Evolutionary conservation across 331 rosid genomes (phyloP).

Genomic region (Dryas integrifolia): DNA sequence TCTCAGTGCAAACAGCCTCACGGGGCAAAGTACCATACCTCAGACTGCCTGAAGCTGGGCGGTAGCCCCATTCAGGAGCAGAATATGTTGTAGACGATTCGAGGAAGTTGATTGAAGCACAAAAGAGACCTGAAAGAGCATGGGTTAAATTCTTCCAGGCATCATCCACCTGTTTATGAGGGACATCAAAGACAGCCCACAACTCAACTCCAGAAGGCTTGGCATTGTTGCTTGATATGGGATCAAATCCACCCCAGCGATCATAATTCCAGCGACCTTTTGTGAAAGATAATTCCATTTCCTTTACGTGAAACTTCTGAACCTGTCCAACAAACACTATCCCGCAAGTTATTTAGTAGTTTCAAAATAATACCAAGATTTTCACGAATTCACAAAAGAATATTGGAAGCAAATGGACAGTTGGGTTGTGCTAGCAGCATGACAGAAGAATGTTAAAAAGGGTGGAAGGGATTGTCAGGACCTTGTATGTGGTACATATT

Average conservation of each 20-base stretch:
- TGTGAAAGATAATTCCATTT: slow-evolving; percentile 89
- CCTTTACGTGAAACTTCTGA: slow-evolving; percentile 63
- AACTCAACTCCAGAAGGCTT: slow-evolving; percentile 95
- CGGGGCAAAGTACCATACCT: slow-evolving; percentile 88
- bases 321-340: slow-evolving; percentile 63
- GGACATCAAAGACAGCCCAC: slow-evolving; percentile 87
- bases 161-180: slow-evolving; percentile 63
- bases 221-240: slow-evolving; percentile 76
- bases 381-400: background rate
- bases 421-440: no score
- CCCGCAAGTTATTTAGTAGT: slow-evolving; percentile 39
- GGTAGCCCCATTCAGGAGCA: slow-evolving; percentile 71
- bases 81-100: slow-evolving; percentile 79
- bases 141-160: slow-evolving; percentile 91
- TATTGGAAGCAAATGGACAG: background rate
- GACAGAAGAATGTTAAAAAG: no score
- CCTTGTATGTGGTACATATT: background rate
- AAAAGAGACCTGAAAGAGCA: slow-evolving; percentile 85
- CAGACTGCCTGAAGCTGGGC: slow-evolving; percentile 53
- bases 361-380: background rate
- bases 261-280: slow-evolving; percentile 97
- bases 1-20: slow-evolving; percentile 96
- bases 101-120: slow-evolving; percentile 93
- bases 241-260: slow-evolving; percentile 87
- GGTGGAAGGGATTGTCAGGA: background rate